A percentile compares a stretch with the other conserved stretches of the same genome.
Conservation (phyloP, 345 rosid species). For the Kandelia obovata region DNA sequence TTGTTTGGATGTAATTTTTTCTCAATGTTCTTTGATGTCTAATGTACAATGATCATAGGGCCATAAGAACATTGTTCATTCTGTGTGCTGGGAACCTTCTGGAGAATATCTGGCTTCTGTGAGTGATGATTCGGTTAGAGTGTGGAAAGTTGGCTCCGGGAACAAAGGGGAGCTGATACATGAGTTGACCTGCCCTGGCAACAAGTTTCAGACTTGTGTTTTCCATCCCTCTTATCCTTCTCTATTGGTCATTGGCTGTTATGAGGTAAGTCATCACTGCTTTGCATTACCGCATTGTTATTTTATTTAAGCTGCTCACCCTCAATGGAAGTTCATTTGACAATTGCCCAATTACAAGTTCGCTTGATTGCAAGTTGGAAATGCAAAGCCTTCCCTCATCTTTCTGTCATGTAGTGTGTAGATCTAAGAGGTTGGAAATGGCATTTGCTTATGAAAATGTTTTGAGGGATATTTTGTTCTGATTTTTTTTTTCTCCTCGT, state of each 20-base stretch:
- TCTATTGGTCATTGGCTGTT: constrained; percentile 51
- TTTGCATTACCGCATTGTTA: constrained; percentile 2
- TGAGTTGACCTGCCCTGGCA: constrained; percentile 42
- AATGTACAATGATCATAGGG: constrained; percentile 33
- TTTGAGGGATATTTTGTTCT: too few relatives aligned
- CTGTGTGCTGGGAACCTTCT: constrained; percentile 57
- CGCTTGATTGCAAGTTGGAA: too few relatives aligned
- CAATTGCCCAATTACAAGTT: too few relatives aligned
- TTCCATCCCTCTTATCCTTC: constrained; percentile 51
- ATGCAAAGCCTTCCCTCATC: too few relatives aligned
- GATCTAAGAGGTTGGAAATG: too few relatives aligned
- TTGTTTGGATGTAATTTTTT: too few relatives aligned
- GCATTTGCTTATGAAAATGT: too few relatives aligned
- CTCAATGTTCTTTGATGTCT: too few relatives aligned
- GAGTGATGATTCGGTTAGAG: constrained; percentile 60
- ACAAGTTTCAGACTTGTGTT: constrained; percentile 44
- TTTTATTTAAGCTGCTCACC: constrained; percentile 2
- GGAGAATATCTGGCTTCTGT: constrained; percentile 63
- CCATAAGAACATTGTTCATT: constrained; percentile 43
- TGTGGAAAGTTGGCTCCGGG: constrained; percentile 54
- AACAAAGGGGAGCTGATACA: constrained; percentile 45
- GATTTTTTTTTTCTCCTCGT: too few relatives aligned
- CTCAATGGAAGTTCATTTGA: neutral
- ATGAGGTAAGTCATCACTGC: constrained; percentile 41
- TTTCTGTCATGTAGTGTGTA: too few relatives aligned